A percentile compares a stretch with the other conserved stretches of the same genome.
phyloP scores from a whole-genome alignment of 106 monocot genomes.

The Xerophyta viscosa region DNA sequence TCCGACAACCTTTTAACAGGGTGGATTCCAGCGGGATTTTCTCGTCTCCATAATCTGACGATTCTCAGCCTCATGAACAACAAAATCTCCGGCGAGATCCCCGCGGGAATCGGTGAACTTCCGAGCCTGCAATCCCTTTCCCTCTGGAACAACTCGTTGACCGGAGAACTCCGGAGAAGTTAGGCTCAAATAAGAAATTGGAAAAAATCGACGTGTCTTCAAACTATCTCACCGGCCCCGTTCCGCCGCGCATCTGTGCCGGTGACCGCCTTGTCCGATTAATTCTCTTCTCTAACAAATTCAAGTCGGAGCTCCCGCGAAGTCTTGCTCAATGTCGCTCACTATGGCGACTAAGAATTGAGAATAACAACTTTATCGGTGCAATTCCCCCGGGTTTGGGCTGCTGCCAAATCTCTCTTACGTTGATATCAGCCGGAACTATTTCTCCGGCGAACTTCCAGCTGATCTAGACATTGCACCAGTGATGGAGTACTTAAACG shows the following conservation, averaged over 20 bases:
- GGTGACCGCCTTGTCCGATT: conserved; percentile 70
- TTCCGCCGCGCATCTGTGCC: not conserved
- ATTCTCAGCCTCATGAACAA: conserved; percentile 71
- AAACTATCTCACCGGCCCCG: not conserved
- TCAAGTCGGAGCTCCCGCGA: conserved; percentile 52
- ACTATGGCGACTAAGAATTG: conserved; percentile 68
- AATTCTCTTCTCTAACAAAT: conserved; percentile 80
- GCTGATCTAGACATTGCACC: conserved; percentile 37
- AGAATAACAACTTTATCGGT: conserved; percentile 52
- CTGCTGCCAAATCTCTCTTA: conserved; percentile 67
- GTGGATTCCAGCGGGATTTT: conserved; percentile 36
- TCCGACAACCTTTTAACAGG: conserved; percentile 73
- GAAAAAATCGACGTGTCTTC: not conserved
- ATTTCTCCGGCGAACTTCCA: conserved; percentile 56
- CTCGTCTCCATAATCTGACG: conserved; percentile 45
- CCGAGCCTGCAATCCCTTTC: not conserved
- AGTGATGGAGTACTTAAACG: conserved; percentile 53
- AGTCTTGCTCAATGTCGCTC: conserved; percentile 56
- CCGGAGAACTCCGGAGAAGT: not conserved
- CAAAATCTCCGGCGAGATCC: not conserved
- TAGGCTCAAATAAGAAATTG: not conserved
- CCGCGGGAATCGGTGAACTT: not conserved
- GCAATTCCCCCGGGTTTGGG: conserved; percentile 69
- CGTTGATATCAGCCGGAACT: conserved; percentile 75
- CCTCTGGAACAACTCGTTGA: not conserved